Conservation (phyloP, 129 eudicot species). For the Artemisia argyi region DNA sequence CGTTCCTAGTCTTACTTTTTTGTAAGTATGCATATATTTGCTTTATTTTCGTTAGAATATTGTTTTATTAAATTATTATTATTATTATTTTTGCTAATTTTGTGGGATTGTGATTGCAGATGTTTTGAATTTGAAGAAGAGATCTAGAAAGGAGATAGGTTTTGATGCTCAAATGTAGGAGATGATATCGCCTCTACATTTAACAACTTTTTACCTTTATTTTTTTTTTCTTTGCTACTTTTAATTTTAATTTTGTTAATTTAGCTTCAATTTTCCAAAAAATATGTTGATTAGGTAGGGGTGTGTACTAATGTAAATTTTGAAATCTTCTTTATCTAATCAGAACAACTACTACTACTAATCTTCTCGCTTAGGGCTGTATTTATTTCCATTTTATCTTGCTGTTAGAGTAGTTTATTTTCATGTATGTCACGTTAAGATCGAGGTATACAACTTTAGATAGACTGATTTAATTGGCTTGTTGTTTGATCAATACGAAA, state of each 20-base stretch:
- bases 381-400: not conserved
- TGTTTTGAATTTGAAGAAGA: slow-evolving; percentile 41
- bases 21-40: not conserved
- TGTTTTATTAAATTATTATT: not conserved
- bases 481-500: no score
- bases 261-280: slow-evolving; percentile 16
- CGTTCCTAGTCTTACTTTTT: slow-evolving; percentile 9
- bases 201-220: slow-evolving; percentile 11
- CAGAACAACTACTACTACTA: slow-evolving; percentile 6
- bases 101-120: slow-evolving; percentile 35
- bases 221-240: not conserved
- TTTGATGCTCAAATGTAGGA: slow-evolving; percentile 50
- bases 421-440: not conserved
- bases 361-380: not conserved
- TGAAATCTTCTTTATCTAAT: slow-evolving; percentile 28
- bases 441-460: no score
- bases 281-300: slow-evolving; percentile 15
- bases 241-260: slow-evolving; percentile 3
- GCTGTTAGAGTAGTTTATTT: not conserved
- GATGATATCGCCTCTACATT: slow-evolving; percentile 19
- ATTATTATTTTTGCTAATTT: not conserved
- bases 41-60: not conserved
- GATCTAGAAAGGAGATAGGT: slow-evolving; percentile 50
- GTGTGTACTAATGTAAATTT: slow-evolving; percentile 30
- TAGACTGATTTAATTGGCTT: no score